phyloP scores from a whole-genome alignment of 2,329 filamentous ascomycete genomes.

The Talaromyces sp. region DNA sequence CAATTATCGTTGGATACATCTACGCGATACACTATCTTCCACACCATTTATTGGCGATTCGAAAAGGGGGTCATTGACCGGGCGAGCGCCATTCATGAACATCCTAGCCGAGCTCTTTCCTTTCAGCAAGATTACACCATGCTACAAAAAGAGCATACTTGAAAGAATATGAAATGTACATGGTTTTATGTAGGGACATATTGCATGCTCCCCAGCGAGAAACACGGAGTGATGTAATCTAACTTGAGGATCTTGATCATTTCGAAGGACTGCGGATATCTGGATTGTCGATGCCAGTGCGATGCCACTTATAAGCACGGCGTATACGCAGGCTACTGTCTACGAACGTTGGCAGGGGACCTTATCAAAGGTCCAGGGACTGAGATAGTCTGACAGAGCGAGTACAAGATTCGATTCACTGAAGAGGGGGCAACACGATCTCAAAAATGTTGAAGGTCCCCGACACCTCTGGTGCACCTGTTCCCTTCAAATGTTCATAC shows the following conservation, averaged over 20 bases:
- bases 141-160: slow-evolving; percentile 27
- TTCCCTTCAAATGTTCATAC: no score
- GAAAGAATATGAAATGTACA: background rate
- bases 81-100: background rate
- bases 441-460: no score
- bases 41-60: no score
- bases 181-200: slow-evolving; percentile 20
- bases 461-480: no score
- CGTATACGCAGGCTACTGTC: slow-evolving; percentile 22
- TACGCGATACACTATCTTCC: background rate
- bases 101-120: background rate
- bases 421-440: no score
- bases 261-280: slow-evolving; percentile 20
- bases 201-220: slow-evolving; percentile 19
- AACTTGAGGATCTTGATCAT: slow-evolving; percentile 41
- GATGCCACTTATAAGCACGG: slow-evolving; percentile 21
- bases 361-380: no score
- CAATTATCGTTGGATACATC: background rate
- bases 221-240: slow-evolving; percentile 23
- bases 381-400: no score
- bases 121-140: background rate
- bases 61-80: background rate
- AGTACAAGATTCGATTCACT: no score
- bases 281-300: slow-evolving; percentile 20
- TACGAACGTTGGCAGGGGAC: no score